Evolutionary conservation across 2,329 filamentous ascomycete species (phyloP), one percentile per base, ranked within the genome.

Genomic region (Pseudogymnoascus sp.): DNA sequence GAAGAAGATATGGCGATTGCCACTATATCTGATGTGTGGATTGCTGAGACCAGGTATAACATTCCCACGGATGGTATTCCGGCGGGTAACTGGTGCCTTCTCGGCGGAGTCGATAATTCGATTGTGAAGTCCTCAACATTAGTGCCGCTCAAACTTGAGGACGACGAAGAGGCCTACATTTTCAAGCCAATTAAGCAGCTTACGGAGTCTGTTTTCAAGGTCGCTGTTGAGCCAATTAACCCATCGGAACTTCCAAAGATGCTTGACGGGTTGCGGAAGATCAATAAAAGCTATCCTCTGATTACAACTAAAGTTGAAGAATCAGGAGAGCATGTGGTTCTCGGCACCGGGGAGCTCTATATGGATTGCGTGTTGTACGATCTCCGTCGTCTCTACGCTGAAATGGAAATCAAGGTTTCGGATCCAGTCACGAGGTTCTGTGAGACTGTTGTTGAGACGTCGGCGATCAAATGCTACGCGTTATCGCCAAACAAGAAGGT

Each of bases 401-500:
- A 97, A 71, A 99, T 99, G 95, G 95, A 99, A 75, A 90, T 99
- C 77, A 97, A 97, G 77, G 91, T 99, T 59, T 99, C 95, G 0
- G 95, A 99, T 73, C 95, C 95, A 0, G 93, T 99, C 46, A 97
- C 95, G 15, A 84, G 95, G 59, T 99, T 99, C 81, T 97, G 92
- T 77, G 95, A 99, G 78, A 99, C 95, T 0, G 93, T 97, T 26
- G 92, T 96, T 38, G 95, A 99, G 75, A 96, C 95, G 68, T 97
- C 92, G 17, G 93, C 93, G 19, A 97, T 96, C 65, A 97, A 97
- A 77, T 99, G 95, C 78, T 99, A 97, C 75, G 93, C 95, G 21
- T 87, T 96, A 69, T 97, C 95, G 2, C 95, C 95, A 1, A 99
- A 99, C 79, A 99, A 99, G 79, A 97, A 97, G 80, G 99, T 99